phyloP scores from a whole-genome alignment of 2,329 filamentous ascomycete genomes.

The Myrmaecium sp. region DNA sequence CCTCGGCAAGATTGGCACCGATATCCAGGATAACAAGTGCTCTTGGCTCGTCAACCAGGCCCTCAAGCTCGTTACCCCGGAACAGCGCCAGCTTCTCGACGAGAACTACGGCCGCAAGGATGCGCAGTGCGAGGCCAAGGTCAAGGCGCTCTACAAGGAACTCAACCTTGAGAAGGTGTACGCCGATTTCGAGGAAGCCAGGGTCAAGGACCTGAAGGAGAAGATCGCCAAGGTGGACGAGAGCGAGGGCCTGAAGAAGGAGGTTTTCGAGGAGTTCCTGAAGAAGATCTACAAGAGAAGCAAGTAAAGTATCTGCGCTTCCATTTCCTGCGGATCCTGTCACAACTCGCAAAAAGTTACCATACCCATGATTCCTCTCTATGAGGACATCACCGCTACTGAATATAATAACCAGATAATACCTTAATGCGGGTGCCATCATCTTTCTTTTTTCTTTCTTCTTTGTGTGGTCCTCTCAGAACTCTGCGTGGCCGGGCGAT shows the following conservation, averaged over 20 bases:
- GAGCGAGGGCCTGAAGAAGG: constrained; percentile 74
- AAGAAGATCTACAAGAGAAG: constrained; percentile 96
- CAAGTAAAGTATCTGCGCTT: constrained; percentile 64
- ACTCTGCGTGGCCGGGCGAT: too few relatives aligned
- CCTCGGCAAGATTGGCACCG: constrained; percentile 96
- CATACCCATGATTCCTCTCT: too few relatives aligned
- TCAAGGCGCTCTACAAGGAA: constrained; percentile 83
- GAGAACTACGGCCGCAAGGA: constrained; percentile 92
- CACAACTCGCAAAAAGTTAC: neutral
- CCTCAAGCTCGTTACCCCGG: constrained; percentile 58
- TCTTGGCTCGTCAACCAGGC: constrained; percentile 97
- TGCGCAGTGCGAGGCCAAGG: constrained; percentile 58
- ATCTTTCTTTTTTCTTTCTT: too few relatives aligned
- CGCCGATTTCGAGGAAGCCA: constrained; percentile 76
- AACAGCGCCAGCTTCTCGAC: constrained; percentile 77
- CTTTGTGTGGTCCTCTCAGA: too few relatives aligned
- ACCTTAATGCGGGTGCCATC: too few relatives aligned
- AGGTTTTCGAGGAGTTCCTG: constrained; percentile 76
- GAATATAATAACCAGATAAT: too few relatives aligned
- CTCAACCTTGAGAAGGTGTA: constrained; percentile 71
- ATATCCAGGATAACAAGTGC: constrained; percentile 99
- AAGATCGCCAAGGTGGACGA: constrained; percentile 73
- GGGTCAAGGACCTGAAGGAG: constrained; percentile 57
- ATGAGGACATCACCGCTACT: too few relatives aligned
- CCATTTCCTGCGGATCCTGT: neutral